phyloP scores from a whole-genome alignment of 176 grass and related monocot species.

The Chloris gayana region DNA sequence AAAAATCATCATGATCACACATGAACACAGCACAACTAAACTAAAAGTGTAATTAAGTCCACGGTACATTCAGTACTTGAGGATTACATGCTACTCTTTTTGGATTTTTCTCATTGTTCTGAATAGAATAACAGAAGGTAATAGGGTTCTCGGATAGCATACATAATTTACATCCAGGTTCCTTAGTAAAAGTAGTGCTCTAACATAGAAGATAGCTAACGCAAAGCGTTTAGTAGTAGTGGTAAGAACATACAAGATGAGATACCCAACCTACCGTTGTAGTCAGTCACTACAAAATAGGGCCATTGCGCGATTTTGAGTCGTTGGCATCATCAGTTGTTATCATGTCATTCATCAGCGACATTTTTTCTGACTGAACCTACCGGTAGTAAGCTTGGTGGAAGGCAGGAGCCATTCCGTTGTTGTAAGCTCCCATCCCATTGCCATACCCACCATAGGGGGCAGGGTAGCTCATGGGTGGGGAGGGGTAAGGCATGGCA shows the following conservation, averaged over 20 bases:
- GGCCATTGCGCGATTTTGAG: slow-evolving; percentile 46
- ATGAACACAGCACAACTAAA: not conserved
- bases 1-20: slow-evolving; percentile 16
- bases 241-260: slow-evolving; percentile 36
- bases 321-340: slow-evolving; percentile 58
- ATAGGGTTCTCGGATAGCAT: slow-evolving; percentile 18
- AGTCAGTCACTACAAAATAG: slow-evolving; percentile 90
- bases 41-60: slow-evolving; percentile 44
- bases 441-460: slow-evolving; percentile 60
- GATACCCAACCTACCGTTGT: slow-evolving; percentile 67
- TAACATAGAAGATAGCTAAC: slow-evolving; percentile 52
- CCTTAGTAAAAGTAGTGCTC: slow-evolving; percentile 53
- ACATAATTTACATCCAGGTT: slow-evolving; percentile 89
- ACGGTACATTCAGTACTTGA: slow-evolving; percentile 42
- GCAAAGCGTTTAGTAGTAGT: slow-evolving; percentile 62
- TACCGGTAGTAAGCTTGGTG: slow-evolving; percentile 86
- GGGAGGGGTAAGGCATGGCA: slow-evolving; percentile 62
- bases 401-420: slow-evolving; percentile 59
- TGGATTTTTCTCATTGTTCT: slow-evolving; percentile 8
- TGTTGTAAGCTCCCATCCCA: slow-evolving; percentile 60
- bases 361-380: slow-evolving; percentile 48
- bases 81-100: slow-evolving; percentile 55
- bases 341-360: slow-evolving; percentile 68
- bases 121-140: slow-evolving; percentile 38
- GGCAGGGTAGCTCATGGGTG: slow-evolving; percentile 69